Conservation (phyloP, 2,329 filamentous ascomycete species). For the Intubia oerlemansii region DNA sequence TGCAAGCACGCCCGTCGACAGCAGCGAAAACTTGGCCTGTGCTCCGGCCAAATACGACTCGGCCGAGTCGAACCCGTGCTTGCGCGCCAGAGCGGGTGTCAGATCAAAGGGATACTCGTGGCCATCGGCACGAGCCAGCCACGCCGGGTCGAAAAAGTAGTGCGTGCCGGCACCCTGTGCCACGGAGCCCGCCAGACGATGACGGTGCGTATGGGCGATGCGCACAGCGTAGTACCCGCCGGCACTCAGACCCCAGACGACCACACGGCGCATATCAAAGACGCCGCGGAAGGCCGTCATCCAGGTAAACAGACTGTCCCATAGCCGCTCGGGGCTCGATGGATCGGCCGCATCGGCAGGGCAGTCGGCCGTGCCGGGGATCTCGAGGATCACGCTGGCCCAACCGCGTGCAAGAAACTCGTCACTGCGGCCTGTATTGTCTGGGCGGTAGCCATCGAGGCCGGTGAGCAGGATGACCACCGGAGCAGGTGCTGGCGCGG, state of each 20-base stretch:
- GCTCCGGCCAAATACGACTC: slow-evolving; percentile 32
- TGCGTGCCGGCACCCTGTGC: slow-evolving; percentile 44
- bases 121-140: slow-evolving; percentile 38
- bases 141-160: slow-evolving; percentile 35
- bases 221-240: slow-evolving; percentile 50
- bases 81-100: slow-evolving; percentile 32
- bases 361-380: slow-evolving; percentile 46
- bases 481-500: too few species aligned
- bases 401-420: slow-evolving; percentile 42
- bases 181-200: slow-evolving; percentile 29
- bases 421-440: slow-evolving; percentile 37
- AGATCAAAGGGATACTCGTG: slow-evolving; percentile 45
- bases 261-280: slow-evolving; percentile 34
- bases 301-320: slow-evolving; percentile 40
- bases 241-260: slow-evolving; percentile 42
- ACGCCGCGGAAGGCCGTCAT: slow-evolving; percentile 20
- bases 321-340: slow-evolving; percentile 35
- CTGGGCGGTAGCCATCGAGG: slow-evolving; percentile 39
- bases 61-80: slow-evolving; percentile 36
- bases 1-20: slow-evolving; percentile 35
- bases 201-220: slow-evolving; percentile 43
- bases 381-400: slow-evolving; percentile 40
- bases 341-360: slow-evolving; percentile 42
- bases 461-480: slow-evolving; percentile 37
- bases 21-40: slow-evolving; percentile 39